Evolutionary conservation across 1,284 basidiomycete species (phyloP).

Genomic region (Puccinia horiana): DNA sequence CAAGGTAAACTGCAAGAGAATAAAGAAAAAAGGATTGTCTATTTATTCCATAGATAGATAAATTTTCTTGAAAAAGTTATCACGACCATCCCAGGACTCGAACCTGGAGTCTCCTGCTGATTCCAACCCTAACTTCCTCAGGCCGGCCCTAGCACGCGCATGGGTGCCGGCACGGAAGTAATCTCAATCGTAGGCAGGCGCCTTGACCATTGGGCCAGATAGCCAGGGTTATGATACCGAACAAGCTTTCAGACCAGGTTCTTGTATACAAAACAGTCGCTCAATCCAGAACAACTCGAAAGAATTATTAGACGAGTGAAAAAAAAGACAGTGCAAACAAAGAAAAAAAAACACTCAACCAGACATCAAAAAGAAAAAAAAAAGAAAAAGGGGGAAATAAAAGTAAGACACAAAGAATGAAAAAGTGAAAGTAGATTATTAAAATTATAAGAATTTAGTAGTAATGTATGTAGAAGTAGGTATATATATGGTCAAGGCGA

Average conservation of each 20-base stretch:
- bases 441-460: too few species aligned
- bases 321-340: too few species aligned
- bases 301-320: too few species aligned
- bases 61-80: background rate
- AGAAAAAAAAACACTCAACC: too few species aligned
- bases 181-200: slow-evolving; percentile 44
- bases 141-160: too few species aligned
- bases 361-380: background rate
- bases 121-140: background rate
- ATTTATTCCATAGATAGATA: too few species aligned
- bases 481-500: background rate
- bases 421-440: too few species aligned
- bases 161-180: too few species aligned
- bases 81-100: slow-evolving; percentile 34
- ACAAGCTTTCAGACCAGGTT: background rate
- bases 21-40: too few species aligned
- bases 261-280: background rate
- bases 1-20: too few species aligned
- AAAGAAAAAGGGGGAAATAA: background rate
- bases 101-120: slow-evolving; percentile 44
- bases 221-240: background rate
- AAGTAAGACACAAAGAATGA: too few species aligned
- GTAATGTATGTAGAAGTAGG: too few species aligned
- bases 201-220: slow-evolving; percentile 45
- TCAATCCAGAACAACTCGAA: background rate